A percentile compares a stretch with the other conserved stretches of the same genome.
These are phyloP conservation scores for Pleurotus platypus DNA, from an alignment of 768 basidiomycete species.

Conservation along the genomic window DNA sequence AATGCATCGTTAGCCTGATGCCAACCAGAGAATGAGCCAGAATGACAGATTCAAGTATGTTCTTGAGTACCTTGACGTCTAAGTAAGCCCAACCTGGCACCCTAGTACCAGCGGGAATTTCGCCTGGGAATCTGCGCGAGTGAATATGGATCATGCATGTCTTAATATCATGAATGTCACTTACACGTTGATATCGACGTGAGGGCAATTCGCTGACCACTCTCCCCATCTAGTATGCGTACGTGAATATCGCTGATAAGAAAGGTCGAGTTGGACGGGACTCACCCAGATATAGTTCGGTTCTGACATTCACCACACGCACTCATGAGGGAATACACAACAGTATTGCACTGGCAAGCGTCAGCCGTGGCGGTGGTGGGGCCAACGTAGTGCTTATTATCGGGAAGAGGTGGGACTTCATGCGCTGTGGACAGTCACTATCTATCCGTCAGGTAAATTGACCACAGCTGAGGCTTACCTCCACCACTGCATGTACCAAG, in stretches of 20 bases:
- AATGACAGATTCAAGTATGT: neutral
- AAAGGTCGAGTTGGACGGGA: neutral
- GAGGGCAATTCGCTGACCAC: slow-evolving; percentile 18
- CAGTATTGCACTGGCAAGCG: slow-evolving; percentile 38
- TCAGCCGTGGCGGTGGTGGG: slow-evolving; percentile 22
- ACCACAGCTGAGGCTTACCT: slow-evolving; percentile 15
- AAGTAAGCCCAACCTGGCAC: slow-evolving; percentile 27
- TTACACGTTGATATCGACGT: slow-evolving; percentile 13
- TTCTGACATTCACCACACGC: slow-evolving; percentile 44
- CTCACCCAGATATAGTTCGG: slow-evolving; percentile 26
- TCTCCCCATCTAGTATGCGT: slow-evolving; percentile 13
- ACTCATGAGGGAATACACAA: slow-evolving; percentile 36
- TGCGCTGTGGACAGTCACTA: slow-evolving; percentile 22
- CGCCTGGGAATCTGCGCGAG: slow-evolving; percentile 15
- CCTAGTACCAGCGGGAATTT: slow-evolving; percentile 17
- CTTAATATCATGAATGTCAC: neutral
- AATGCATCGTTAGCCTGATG: neutral
- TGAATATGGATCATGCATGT: neutral
- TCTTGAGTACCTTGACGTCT: slow-evolving; percentile 11
- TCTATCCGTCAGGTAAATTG: neutral
- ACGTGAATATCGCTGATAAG: neutral
- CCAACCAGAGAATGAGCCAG: neutral
- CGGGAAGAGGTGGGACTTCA: slow-evolving; percentile 22
- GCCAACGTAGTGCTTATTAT: slow-evolving; percentile 18
- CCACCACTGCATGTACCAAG: slow-evolving; percentile 28